Conservation (phyloP, 1,284 basidiomycete genomes). For the Gymnopus androsaceus region DNA sequence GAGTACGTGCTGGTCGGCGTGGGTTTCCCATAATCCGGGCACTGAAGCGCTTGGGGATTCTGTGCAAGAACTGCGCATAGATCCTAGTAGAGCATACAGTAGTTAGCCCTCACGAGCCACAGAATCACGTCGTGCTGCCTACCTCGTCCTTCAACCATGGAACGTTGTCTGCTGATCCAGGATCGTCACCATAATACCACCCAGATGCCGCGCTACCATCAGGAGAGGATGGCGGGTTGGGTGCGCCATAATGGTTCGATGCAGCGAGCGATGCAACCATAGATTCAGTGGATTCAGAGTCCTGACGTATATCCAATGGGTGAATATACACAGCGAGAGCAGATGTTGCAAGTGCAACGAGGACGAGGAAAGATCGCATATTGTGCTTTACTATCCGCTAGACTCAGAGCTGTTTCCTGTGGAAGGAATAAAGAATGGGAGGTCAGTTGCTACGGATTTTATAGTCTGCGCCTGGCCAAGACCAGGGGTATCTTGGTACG, state of each 20-base stretch:
- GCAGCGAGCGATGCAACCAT: constrained; percentile 1
- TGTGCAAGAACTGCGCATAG: constrained; percentile 22
- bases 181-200: constrained; percentile 33
- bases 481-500: no score
- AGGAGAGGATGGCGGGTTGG: constrained; percentile 27
- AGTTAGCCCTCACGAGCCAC: background rate
- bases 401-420: background rate
- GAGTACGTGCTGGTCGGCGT: constrained; percentile 15
- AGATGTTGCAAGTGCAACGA: background rate
- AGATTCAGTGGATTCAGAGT: background rate
- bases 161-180: constrained; percentile 13
- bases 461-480: no score
- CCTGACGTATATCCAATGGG: background rate
- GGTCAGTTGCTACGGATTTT: no score
- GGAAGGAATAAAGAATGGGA: no score
- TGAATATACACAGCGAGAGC: background rate
- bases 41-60: background rate
- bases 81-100: constrained; percentile 25
- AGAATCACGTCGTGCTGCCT: background rate
- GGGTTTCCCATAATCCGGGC: background rate
- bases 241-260: constrained; percentile 30
- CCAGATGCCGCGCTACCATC: constrained; percentile 28
- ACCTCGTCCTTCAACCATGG: constrained; percentile 18
- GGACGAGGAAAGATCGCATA: background rate
- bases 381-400: background rate